Base-by-base conservation (phyloP, 164 flowering plant species). In the Cinnamomum micranthum region DNA sequence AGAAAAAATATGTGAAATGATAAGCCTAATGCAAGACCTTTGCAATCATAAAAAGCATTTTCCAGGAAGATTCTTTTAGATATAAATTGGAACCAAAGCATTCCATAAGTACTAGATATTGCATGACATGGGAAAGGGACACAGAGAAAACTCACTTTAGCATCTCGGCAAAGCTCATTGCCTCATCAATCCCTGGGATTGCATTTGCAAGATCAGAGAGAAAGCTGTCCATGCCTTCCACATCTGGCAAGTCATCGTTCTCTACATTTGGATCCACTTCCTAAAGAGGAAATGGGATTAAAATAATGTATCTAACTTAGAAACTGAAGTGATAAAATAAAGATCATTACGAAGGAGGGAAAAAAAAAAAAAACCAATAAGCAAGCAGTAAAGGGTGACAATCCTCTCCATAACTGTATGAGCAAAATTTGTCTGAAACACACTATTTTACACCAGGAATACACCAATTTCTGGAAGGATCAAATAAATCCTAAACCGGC, bases 111-210 rank as follows among this genome's bases (percentile, higher is more conserved):
- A 35, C 2, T 35, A 6, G 47, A 35, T 6, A 31, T 31, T 31
- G 33, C 33, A 4, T 31, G 33, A 4, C 5, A 31, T 35, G 47
- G 47, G 10, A 35, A 66, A 24, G 47, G 4, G 64, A 59, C 52
- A 74, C 72, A 60, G 15, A 35, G 10, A 25, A 20, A 65, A 65
- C 91, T 85, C 85, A 95, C 99, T 93, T 95, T n/a, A 95, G 88
- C 99, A 95, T 95, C 82, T 95, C 98, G 0, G 98, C 98, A 72
- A 95, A 95, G 80, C 98, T 93, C 99, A 95, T 95, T 58, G 99
- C 99, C 79, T 95, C 98, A 79, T 95, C 99, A 80, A 95, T 95
- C 72, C 99, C 99, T 67, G 99, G 99, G 78, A 95, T 93, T 12
- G 99, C 91, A 90, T 91, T 95, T 17, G 97, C 87, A 28, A 95